Evolutionary conservation across 495 filamentous ascomycete genomes (phyloP).

Genomic region (Aspergillus leporis): DNA sequence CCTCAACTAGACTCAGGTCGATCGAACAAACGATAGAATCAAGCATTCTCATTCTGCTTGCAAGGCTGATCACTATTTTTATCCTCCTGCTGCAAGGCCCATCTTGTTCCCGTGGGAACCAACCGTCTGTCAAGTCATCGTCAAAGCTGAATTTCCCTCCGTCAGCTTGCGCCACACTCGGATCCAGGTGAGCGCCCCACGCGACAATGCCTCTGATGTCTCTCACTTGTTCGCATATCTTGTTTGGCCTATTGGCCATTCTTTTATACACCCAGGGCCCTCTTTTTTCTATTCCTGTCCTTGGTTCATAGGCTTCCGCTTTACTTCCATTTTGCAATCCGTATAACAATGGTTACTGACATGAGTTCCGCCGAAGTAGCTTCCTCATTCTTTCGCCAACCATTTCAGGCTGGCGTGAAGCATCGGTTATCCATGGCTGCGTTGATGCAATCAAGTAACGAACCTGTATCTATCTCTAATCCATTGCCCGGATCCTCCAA

Average conservation of each 20-base stretch:
- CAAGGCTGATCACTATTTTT: constrained; percentile 30
- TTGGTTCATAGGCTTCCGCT: not conserved
- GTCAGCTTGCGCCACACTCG: constrained; percentile 55
- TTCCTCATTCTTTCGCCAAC: constrained; percentile 55
- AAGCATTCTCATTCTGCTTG: constrained; percentile 12
- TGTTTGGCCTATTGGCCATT: constrained; percentile 1
- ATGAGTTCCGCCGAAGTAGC: constrained; percentile 65
- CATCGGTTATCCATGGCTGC: constrained; percentile 47
- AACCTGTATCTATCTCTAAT: constrained; percentile 44
- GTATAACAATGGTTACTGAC: constrained; percentile 38
- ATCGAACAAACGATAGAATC: constrained; percentile 14
- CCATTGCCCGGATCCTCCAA: constrained; percentile 31
- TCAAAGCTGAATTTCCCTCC: constrained; percentile 43
- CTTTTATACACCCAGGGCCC: constrained; percentile 1
- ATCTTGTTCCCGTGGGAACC: constrained; percentile 10
- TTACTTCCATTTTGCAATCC: not conserved
- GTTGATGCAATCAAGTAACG: constrained; percentile 49
- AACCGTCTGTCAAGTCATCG: constrained; percentile 27
- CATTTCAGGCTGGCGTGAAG: constrained; percentile 36
- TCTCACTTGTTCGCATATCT: constrained; percentile 11
- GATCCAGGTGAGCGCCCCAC: constrained; percentile 48
- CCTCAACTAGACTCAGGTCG: constrained; percentile 8
- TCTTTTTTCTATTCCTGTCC: constrained; percentile 2
- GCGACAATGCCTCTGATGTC: constrained; percentile 25
- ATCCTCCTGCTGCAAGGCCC: constrained; percentile 18